A percentile compares a stretch with the other conserved stretches of the same genome.
Conservation (phyloP, 2,329 filamentous ascomycete species). For the Claviceps digitariae region DNA sequence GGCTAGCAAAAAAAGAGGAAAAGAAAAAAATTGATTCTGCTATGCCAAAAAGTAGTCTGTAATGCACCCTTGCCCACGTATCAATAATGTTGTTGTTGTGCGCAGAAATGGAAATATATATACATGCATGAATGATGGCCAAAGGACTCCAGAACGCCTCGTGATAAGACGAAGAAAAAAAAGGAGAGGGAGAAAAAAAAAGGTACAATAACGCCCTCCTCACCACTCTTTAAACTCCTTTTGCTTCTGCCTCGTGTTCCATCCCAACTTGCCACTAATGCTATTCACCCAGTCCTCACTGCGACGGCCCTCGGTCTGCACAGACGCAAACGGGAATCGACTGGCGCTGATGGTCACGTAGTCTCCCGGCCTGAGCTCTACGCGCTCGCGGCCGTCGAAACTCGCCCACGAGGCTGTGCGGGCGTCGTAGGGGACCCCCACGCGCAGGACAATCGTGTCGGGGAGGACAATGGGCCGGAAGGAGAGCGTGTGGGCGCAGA, state of each 20-base stretch:
- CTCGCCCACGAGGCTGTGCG: constrained; percentile 90
- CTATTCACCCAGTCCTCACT: constrained; percentile 75
- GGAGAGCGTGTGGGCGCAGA: constrained; percentile 87
- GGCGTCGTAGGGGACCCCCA: constrained; percentile 91
- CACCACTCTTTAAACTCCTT: constrained; percentile 43
- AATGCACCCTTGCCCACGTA: too few species aligned
- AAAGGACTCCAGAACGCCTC: too few species aligned
- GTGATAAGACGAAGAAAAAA: not conserved
- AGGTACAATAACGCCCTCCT: too few species aligned
- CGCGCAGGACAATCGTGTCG: constrained; percentile 83
- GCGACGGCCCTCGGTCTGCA: constrained; percentile 53
- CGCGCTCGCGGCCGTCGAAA: constrained; percentile 83
- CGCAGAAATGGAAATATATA: too few species aligned
- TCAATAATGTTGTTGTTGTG: too few species aligned
- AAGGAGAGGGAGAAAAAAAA: too few species aligned
- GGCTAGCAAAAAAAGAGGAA: too few species aligned
- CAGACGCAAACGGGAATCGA: constrained; percentile 66
- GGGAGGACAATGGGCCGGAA: constrained; percentile 95
- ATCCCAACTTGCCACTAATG: constrained; percentile 64
- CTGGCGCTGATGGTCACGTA: constrained; percentile 77
- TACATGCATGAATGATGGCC: too few species aligned
- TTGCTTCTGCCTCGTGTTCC: constrained; percentile 69
- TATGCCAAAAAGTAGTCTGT: too few species aligned
- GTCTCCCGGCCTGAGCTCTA: constrained; percentile 66
- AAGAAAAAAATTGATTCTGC: too few species aligned